Evolutionary conservation across 768 basidiomycete species (phyloP), one percentile per base, ranked within the genome.

Genomic region (Suillus occidentalis): DNA sequence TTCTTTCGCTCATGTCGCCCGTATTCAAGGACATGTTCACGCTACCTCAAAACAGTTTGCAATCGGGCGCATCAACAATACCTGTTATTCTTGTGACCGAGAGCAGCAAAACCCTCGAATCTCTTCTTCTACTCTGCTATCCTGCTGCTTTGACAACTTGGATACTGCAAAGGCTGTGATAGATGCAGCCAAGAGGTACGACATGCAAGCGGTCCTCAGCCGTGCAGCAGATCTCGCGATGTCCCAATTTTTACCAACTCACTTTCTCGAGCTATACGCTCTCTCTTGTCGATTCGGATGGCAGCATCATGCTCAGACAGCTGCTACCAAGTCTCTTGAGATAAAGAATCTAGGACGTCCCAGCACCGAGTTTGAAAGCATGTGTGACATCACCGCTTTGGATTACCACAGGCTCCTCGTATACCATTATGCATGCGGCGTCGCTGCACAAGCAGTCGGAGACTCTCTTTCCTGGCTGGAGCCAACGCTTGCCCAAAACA

Each of bases 1-100:
- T 87, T 49, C 77, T 87, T 12, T 77, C 81, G 8, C 70, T 84
- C 13, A 77, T 82, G 0, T 87, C 86, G 2, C 77, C 82, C 6
- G 79, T 87, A 64, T 87, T 87, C 69, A 74, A 76, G 31, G 75
- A 76, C 63, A 81, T 84, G 73, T 81, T 86, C 65, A 73, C 80
- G 14, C 72, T 85, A 34, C 83, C 83, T 14, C 69, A 69, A 53
- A 43, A 49, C 62, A n/a, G n/a, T n/a, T n/a, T n/a, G n/a, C n/a
- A n/a, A n/a, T n/a, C n/a, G n/a, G n/a, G 22, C 1, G 14, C 13
- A 25, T 53, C 60, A 4, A 37, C 65, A 4, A 18, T 49, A 16
- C 65, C 55, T 4, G 4, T 64, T 5, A 65, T 60, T 67, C 12
- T 63, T 28, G 63, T 74, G 0, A 20, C 67, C 1, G 76, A 77